phyloP scores from a whole-genome alignment of 2,329 filamentous ascomycete genomes.

The Teratosphaeria viscida region DNA sequence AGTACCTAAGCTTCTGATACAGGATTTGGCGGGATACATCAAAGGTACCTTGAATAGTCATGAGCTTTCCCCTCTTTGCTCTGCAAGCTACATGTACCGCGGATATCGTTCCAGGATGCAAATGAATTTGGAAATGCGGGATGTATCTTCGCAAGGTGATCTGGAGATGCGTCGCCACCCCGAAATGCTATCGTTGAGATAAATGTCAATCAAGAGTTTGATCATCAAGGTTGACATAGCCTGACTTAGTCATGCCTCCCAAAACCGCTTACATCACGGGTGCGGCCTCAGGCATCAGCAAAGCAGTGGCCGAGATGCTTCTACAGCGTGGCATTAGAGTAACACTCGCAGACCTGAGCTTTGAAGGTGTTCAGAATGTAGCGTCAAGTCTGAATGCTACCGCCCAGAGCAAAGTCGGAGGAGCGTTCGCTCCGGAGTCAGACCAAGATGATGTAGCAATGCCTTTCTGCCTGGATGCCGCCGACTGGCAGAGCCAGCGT shows the following conservation, averaged over 20 bases:
- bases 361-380: constrained; percentile 17
- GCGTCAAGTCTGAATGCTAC: constrained; percentile 12
- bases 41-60: not conserved
- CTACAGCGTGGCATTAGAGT: constrained; percentile 36
- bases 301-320: constrained; percentile 23
- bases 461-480: constrained; percentile 20
- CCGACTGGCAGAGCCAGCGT: constrained; percentile 29
- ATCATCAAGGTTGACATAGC: too few species aligned
- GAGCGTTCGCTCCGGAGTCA: not conserved
- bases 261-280: constrained; percentile 15
- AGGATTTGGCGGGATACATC: too few species aligned
- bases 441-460: constrained; percentile 5
- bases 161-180: too few species aligned
- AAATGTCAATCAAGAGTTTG: too few species aligned
- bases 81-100: not conserved
- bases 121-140: not conserved
- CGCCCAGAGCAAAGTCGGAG: not conserved
- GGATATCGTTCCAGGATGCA: not conserved
- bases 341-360: constrained; percentile 35
- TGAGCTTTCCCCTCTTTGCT: not conserved
- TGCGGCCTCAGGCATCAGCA: constrained; percentile 26
- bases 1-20: too few species aligned
- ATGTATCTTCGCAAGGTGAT: not conserved
- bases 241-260: not conserved
- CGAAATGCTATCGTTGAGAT: too few species aligned